Evolutionary conservation across 495 filamentous ascomycete genomes (phyloP), one percentile per base, ranked within the genome.

Genomic region (Daldinia decipiens): DNA sequence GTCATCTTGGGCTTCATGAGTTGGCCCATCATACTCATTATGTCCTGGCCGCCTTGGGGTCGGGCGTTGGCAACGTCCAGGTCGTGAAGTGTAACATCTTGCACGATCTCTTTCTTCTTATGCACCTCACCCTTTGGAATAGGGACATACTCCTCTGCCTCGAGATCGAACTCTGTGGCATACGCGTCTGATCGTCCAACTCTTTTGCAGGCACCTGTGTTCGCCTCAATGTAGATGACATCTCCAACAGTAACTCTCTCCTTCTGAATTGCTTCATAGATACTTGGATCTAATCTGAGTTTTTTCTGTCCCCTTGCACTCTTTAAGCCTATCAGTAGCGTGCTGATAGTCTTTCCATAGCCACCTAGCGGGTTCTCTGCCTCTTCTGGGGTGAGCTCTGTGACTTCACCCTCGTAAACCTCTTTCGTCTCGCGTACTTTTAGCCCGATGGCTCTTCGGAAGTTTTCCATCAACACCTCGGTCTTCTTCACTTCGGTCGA

Each of bases 1-100:
- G 95, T 98, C 87, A 97, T 97, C 85, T 96, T 95, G 65, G 95
- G 95, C 85, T 97, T 98, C 92, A 97, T 97, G 68, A 99, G 83
- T 77, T 98, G 95, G 67, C 95, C 95, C 93, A 99, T 97, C 95
- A 99, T 98, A 79, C 92, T 96, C 94, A 99, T 97, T 62, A 99
- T 94, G 78, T 99, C 95, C 82, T 99, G 95, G 61, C 95, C 95
- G 34, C 95, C 95, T 84, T 97, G 87, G 12, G 95, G 96, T 64
- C 95, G 86, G 11, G 95, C 92, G 74, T 99, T 99, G 70, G 95
- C 95, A 70, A 97, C 93, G 77, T 99, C 95, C 53, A 99, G 83
- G 73, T 99, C 95, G 74, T 99, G 95, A 62, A 99, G 85, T 34
- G 94, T 97, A 62, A 99, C 95, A 76, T 98, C 95, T 78, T 99